These are phyloP conservation scores for Torulaspora microellipsoides DNA, from an alignment of 805 yeast species.

Conservation along the genomic window DNA sequence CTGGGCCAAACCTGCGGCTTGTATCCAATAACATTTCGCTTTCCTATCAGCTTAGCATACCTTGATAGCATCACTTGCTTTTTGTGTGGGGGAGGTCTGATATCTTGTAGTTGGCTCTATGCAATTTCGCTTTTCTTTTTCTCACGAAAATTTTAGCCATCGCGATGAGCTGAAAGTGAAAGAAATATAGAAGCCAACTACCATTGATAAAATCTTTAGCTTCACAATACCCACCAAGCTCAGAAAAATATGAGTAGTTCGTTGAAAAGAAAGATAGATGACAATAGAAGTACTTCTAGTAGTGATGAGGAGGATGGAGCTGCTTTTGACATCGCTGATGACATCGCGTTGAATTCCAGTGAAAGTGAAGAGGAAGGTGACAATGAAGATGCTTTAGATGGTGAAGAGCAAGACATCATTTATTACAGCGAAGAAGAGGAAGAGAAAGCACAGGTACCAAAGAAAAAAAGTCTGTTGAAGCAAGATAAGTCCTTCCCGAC, in stretches of 20 bases:
- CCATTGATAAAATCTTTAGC: neutral
- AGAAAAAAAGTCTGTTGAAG: slow-evolving; percentile 16
- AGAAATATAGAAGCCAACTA: neutral
- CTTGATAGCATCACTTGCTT: slow-evolving; percentile 11
- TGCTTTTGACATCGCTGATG: slow-evolving; percentile 54
- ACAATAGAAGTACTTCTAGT: slow-evolving; percentile 12
- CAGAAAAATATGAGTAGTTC: slow-evolving; percentile 5
- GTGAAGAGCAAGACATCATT: slow-evolving; percentile 25
- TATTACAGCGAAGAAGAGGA: slow-evolving; percentile 41
- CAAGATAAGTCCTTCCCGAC: slow-evolving; percentile 16
- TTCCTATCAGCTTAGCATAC: slow-evolving; percentile 7
- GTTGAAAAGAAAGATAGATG: slow-evolving; percentile 12
- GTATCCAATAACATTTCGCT: slow-evolving; percentile 15
- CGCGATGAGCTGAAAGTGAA: slow-evolving; percentile 14
- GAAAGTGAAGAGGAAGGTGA: slow-evolving; percentile 37
- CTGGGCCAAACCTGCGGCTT: slow-evolving; percentile 37
- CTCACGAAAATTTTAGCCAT: slow-evolving; percentile 10
- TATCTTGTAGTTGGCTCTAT: no score
- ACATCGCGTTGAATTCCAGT: slow-evolving; percentile 45
- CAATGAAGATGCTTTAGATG: slow-evolving; percentile 24
- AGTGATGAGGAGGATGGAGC: slow-evolving; percentile 43
- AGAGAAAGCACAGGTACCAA: slow-evolving; percentile 36
- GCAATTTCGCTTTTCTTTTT: slow-evolving; percentile 2
- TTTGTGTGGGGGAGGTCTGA: neutral
- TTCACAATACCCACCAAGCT: no score